Evolutionary conservation across 352 stramenopile genomes (phyloP), one percentile per base, ranked within the genome.

Genomic region (Aphanomyces cochlioides): DNA sequence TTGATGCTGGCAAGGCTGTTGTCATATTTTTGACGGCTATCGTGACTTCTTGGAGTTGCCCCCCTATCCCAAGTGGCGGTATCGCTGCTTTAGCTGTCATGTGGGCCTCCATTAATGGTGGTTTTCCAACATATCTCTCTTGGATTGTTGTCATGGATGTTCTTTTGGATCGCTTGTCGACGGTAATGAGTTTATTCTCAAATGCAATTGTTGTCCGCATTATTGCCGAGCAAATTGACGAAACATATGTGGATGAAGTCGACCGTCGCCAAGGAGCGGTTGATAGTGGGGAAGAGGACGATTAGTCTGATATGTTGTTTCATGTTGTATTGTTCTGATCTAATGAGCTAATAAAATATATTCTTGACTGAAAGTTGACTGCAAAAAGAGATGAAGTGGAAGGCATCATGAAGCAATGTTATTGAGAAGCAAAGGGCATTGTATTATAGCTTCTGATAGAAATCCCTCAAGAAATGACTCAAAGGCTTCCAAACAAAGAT

Each of bases 151-250:
- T 82, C 37, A 86, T 89, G 66, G 79, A 87, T 75, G 90, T 82
- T 77, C 82, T 90, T 69, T 59, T 93, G 28, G 84, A 87, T 47
- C 81, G 85, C 59, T 75, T 93, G 34, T 81, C 85, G 65, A 93
- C 85, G 13, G 66, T 79, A 17, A 89, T 81, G 78, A 93, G 90
- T 76, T 75, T 91, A 40, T 19, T 92, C 3, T 83, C 83, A 4
- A 79, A 89, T 69, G 80, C 79, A 37, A 89, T 90, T 57, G 80
- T 93, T 40, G 78, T 83, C 69, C 82, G 83, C 67, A 90, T 93
- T 66, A 80, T 93, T 56, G 83, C 85, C 61, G 84, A 90, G 67
- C 79, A 89, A 63, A 75, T 92, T 54, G 82, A 92, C 60, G 80
- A 92, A 60, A 72, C 80, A 7, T 85, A 82, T 63, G 72, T 81